phyloP scores from a whole-genome alignment of 2,329 filamentous ascomycete genomes.

The Fusarium fujikuroi region DNA sequence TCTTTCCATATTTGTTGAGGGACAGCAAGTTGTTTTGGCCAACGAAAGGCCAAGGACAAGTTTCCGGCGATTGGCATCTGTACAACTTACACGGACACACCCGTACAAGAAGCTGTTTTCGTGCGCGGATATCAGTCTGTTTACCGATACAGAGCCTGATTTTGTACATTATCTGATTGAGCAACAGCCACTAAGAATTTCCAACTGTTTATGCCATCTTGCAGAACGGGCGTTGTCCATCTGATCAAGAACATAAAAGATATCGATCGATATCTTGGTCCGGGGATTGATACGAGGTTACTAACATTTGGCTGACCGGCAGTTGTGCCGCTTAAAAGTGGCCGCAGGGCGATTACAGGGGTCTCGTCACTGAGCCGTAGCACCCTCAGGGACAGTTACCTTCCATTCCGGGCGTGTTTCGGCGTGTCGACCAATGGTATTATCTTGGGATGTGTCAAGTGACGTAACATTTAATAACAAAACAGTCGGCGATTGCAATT shows the following conservation, averaged over 20 bases:
- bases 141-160: neutral
- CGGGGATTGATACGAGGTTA: constrained; percentile 12
- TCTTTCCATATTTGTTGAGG: neutral
- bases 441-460: neutral
- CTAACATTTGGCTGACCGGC: constrained; percentile 5
- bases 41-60: neutral
- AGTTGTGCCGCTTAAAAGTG: constrained; percentile 4
- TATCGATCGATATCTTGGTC: neutral
- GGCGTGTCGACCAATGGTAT: constrained; percentile 10
- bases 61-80: neutral
- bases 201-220: rapidly evolving
- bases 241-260: neutral
- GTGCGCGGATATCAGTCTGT: too few relatives aligned
- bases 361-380: neutral
- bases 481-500: constrained; percentile 35
- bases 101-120: neutral
- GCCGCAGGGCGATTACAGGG: constrained; percentile 26
- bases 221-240: neutral
- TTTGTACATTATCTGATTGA: neutral
- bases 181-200: rapidly evolving
- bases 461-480: constrained; percentile 31
- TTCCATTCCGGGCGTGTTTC: constrained; percentile 21
- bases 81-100: neutral
- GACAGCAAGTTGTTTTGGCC: neutral
- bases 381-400: constrained; percentile 1